Base-by-base conservation (phyloP, 148 eudicot genomes). In the Mesembryanthemum crystallinum region DNA sequence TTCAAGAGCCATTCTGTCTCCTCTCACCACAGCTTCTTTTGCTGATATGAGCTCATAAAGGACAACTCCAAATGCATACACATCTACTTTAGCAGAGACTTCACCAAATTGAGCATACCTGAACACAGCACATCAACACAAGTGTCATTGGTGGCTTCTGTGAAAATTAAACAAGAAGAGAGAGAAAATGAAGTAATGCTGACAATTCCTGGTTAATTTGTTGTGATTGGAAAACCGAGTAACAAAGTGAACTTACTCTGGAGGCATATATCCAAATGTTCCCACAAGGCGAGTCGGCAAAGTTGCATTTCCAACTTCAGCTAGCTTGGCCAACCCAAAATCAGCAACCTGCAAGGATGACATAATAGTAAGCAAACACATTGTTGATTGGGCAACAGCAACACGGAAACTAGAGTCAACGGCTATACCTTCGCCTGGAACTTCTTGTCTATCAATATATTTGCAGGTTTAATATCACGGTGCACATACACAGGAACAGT, bases 11-110 rank as follows among this genome's bases (percentile, higher is more conserved):
- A 68, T 69, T 47, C 77, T 85, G 73, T 64, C 80, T 33, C 79
- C 76, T 88, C 78, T 85, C 66, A 92, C 73, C 30, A 92, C 82
- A 45, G 97, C 91, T 81, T 83, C 80, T 83, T 88, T 87, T n/a
- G 89, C 95, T 49, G 95, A 92, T 72, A 92, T 90, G 52, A 92
- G 83, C 72, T 92, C 90, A 73, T 60, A 92, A 57, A 92, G 91
- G 58, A 92, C 93, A 60, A 90, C 93, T 20, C 97, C 97, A 74
- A 92, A 92, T 57, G 95, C 94, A 74, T 83, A 92, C 18, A 92
- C 95, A 72, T 92, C 97, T 58, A 87, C 73, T 81, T 90, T 92
- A 17, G 92, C 80, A 54, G 95, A 87, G 75, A 87, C 87, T 68
- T 82, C 92, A 21, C 97, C 97, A 52, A 78, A 87, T 66, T 82